Conservation (phyloP, 805 yeast genomes). For the Hanseniaspora lindneri region DNA sequence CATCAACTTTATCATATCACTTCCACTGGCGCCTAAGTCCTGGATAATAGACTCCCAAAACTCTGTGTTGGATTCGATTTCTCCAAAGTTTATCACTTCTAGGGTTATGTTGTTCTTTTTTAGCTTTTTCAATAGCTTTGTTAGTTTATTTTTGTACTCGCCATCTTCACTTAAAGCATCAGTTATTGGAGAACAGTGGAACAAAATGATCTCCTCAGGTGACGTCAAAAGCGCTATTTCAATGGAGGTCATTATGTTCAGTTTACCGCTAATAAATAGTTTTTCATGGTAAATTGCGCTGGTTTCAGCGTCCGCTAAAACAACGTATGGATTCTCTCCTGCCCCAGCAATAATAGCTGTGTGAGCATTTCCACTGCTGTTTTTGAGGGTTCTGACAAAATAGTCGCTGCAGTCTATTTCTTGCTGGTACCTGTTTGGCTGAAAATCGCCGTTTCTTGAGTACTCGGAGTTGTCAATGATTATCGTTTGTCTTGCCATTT, state of each 20-base stretch:
- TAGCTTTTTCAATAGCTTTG: conserved; percentile 77
- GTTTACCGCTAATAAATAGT: conserved; percentile 47
- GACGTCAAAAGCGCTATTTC: conserved; percentile 91
- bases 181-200: conserved; percentile 79
- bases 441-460: conserved; percentile 90
- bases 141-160: conserved; percentile 30
- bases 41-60: conserved; percentile 67
- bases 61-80: conserved; percentile 61
- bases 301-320: conserved; percentile 33
- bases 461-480: conserved; percentile 92
- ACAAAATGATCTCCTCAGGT: conserved; percentile 72
- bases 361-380: conserved; percentile 84
- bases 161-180: conserved; percentile 32
- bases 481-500: conserved; percentile 67
- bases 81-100: conserved; percentile 87
- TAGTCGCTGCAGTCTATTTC: conserved; percentile 81
- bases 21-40: conserved; percentile 45
- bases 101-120: conserved; percentile 86
- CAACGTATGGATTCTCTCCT: conserved; percentile 75
- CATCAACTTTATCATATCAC: conserved; percentile 69
- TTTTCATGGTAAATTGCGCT: conserved; percentile 20
- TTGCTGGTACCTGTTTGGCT: conserved; percentile 80
- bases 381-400: conserved; percentile 74
- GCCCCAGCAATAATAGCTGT: conserved; percentile 86
- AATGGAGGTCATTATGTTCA: conserved; percentile 67